Percentiles rank a stretch among this genome's conserved stretches.
Evolutionary conservation across 106 monocot species (phyloP).

Genomic region (Apostasia ramifera): DNA sequence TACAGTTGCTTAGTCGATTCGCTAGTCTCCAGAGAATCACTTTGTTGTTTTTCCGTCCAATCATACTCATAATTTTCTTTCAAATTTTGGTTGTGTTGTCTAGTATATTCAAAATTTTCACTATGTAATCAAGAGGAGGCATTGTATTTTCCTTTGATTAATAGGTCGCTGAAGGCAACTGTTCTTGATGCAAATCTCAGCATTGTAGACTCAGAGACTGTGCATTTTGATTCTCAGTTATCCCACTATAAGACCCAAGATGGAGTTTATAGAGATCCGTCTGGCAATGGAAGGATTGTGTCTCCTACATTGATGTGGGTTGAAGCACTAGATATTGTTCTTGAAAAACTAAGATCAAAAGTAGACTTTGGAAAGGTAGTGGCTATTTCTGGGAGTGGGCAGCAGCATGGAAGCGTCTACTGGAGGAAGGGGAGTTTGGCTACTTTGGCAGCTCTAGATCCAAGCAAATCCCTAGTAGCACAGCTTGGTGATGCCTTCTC

Average conservation of each 20-base stretch:
- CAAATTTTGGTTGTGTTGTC: no score
- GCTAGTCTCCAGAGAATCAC: no score
- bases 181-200: slow-evolving; percentile 59
- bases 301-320: slow-evolving; percentile 99
- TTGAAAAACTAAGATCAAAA: slow-evolving; percentile 58
- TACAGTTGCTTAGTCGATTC: no score
- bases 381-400: slow-evolving; percentile 93
- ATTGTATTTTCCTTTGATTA: neutral
- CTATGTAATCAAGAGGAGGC: no score
- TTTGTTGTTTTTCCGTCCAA: no score
- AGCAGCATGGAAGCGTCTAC: slow-evolving; percentile 97
- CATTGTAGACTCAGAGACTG: slow-evolving; percentile 54
- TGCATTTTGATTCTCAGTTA: slow-evolving; percentile 86
- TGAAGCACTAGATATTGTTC: slow-evolving; percentile 71
- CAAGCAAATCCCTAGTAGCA: slow-evolving; percentile 28
- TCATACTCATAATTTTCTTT: no score
- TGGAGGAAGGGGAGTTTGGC: slow-evolving; percentile 75
- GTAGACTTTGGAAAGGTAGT: slow-evolving; percentile 56
- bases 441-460: slow-evolving; percentile 53
- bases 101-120: no score
- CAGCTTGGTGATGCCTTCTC: slow-evolving; percentile 79
- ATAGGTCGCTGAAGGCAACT: slow-evolving; percentile 89
- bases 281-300: slow-evolving; percentile 62
- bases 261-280: slow-evolving; percentile 82
- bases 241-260: slow-evolving; percentile 88